These are phyloP conservation scores for Protea cynaroides DNA, from an alignment of 164 flowering plant species.

Conservation along the genomic window DNA sequence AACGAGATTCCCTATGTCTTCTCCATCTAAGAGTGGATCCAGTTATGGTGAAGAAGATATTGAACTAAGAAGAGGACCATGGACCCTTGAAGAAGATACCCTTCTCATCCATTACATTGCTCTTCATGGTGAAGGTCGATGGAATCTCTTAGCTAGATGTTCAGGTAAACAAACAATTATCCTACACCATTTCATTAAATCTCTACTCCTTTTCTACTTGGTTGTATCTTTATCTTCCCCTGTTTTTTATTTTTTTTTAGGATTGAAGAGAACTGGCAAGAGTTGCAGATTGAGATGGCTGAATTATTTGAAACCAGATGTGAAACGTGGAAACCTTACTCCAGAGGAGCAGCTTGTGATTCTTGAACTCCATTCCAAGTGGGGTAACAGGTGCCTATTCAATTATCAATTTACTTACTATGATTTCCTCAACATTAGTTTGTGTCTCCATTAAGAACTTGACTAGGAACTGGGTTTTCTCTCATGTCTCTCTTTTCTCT, in stretches of 20 bases:
- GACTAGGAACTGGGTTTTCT: neutral
- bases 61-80: constrained; percentile 85
- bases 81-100: constrained; percentile 85
- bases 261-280: constrained; percentile 80
- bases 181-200: neutral
- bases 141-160: constrained; percentile 64
- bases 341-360: constrained; percentile 73
- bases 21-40: constrained; percentile 6
- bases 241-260: constrained; percentile 20
- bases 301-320: constrained; percentile 76
- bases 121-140: constrained; percentile 69
- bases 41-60: constrained; percentile 30
- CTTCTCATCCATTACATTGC: constrained; percentile 51
- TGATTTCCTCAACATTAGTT: neutral
- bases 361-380: constrained; percentile 77
- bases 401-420: neutral
- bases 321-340: constrained; percentile 64
- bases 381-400: constrained; percentile 69
- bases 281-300: constrained; percentile 91
- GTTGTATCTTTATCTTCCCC: neutral
- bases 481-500: neutral
- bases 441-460: neutral
- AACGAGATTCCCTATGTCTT: constrained; percentile 19
- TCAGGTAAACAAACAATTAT: constrained; percentile 39
- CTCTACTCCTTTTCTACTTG: neutral